Conservation (phyloP, 2,329 filamentous ascomycete genomes). For the Colletotrichum nymphaeae region DNA sequence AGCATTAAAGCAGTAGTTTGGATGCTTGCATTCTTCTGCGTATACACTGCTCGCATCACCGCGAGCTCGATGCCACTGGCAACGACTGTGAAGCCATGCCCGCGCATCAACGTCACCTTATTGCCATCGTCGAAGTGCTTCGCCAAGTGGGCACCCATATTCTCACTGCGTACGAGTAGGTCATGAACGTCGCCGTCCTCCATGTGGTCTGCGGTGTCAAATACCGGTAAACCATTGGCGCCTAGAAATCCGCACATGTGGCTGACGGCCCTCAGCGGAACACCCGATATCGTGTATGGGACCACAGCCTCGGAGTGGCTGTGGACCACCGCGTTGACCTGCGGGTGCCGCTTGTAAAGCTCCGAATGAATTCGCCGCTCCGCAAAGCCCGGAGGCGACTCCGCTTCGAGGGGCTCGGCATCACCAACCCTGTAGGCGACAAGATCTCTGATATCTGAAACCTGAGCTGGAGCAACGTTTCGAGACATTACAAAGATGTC, state of each 20-base stretch:
- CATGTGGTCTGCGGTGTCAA: slow-evolving; percentile 45
- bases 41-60: slow-evolving; percentile 56
- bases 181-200: slow-evolving; percentile 44
- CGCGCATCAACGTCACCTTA: slow-evolving; percentile 55
- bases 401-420: slow-evolving; percentile 52
- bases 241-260: slow-evolving; percentile 58
- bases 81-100: slow-evolving; percentile 56
- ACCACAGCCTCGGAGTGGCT: slow-evolving; percentile 56
- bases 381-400: slow-evolving; percentile 50
- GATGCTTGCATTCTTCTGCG: slow-evolving; percentile 53
- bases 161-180: slow-evolving; percentile 49
- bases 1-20: slow-evolving; percentile 51
- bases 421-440: slow-evolving; percentile 58
- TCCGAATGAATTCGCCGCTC: slow-evolving; percentile 61
- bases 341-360: slow-evolving; percentile 53
- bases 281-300: slow-evolving; percentile 53
- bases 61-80: slow-evolving; percentile 51
- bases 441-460: slow-evolving; percentile 55
- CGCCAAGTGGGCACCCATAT: slow-evolving; percentile 49
- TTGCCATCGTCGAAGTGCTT: slow-evolving; percentile 43
- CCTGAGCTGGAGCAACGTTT: slow-evolving; percentile 58
- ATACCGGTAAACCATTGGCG: slow-evolving; percentile 43
- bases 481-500: slow-evolving; percentile 60
- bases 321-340: slow-evolving; percentile 54
- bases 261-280: slow-evolving; percentile 52